Base-by-base conservation (phyloP, 31 red algal species). In the Asparagopsis taxiformis region DNA sequence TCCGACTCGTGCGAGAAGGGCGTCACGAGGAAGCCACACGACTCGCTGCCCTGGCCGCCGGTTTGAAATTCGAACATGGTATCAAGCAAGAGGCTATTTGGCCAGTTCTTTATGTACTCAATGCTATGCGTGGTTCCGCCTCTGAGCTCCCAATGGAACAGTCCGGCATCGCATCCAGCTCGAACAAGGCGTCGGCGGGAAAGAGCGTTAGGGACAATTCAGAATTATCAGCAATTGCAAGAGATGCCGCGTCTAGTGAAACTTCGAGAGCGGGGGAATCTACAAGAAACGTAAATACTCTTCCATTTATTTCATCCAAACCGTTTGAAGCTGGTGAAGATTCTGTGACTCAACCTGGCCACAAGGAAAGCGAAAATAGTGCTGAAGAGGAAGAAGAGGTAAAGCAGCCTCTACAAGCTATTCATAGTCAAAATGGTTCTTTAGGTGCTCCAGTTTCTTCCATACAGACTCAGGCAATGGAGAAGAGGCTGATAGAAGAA, bases 1-100 rank as follows among this genome's bases (percentile, higher is more conserved):
- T 77, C 39, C 76, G 77, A 1, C 77, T 91, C 1, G 76, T 76
- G 15, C 59, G 87, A 26, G 76, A 81, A 31, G 70, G 87, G 32
- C 57, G 62, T 28, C 75, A 81, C 53, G 75, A 55, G 22, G 70
- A 91, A 34, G 78, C 70, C 24, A 60, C 75, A 5, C 28, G 41
- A 44, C 48, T 82, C 3, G 87, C 78, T 35, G 60, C 58, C 13
- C 33, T 76, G 31, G 77, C 70, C 24, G 59, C 70, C 3, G 62
- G 62, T 46, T 53, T 76, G 15, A 70, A 71, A 30, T 91, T 81
- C 33, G 87, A 77, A 23, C 50, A 28, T 21, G 77, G 51, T n/a
- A 61, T 91, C 44, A 39, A 62, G 15, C 65, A 41, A 0, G 46
- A 71, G 41, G 54, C 72, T 20, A 35, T 77, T 16, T 87, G 83